phyloP scores from a whole-genome alignment of 2,329 filamentous ascomycete species.

The Neopestalotiopsis sp. region DNA sequence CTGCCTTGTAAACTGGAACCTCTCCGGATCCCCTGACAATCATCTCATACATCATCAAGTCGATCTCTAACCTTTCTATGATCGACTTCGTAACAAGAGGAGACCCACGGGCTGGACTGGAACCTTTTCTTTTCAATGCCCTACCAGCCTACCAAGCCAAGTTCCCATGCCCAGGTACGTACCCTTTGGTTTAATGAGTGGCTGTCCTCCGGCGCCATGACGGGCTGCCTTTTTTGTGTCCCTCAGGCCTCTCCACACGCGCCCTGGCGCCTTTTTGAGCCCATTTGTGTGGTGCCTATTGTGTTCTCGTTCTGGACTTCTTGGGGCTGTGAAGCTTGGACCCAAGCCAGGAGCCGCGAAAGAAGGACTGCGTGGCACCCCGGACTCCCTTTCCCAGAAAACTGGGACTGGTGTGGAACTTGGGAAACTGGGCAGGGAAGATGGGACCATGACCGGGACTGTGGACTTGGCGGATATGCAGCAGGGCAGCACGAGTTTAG shows the following conservation, averaged over 20 bases:
- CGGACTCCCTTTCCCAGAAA: constrained; percentile 18
- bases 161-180: too few relatives aligned
- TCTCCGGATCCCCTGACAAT: constrained; percentile 5
- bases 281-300: too few relatives aligned
- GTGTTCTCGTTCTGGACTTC: not conserved
- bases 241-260: too few relatives aligned
- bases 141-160: too few relatives aligned
- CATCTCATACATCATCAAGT: constrained; percentile 3
- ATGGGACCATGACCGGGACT: not conserved
- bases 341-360: not conserved
- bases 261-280: too few relatives aligned
- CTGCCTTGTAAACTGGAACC: constrained; percentile 12
- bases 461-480: not conserved
- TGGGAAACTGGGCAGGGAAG: not conserved
- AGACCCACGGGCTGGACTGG: not conserved
- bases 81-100: too few relatives aligned
- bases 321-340: constrained; percentile 5
- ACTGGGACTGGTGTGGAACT: constrained; percentile 3
- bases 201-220: too few relatives aligned
- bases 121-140: not conserved
- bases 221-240: too few relatives aligned
- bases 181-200: too few relatives aligned
- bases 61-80: not conserved
- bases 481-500: too few relatives aligned
- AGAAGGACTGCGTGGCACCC: constrained; percentile 16